Evolutionary conservation across 2,329 filamentous ascomycete species (phyloP), one percentile per base, ranked within the genome.

Genomic region (Penicillium olsonii): DNA sequence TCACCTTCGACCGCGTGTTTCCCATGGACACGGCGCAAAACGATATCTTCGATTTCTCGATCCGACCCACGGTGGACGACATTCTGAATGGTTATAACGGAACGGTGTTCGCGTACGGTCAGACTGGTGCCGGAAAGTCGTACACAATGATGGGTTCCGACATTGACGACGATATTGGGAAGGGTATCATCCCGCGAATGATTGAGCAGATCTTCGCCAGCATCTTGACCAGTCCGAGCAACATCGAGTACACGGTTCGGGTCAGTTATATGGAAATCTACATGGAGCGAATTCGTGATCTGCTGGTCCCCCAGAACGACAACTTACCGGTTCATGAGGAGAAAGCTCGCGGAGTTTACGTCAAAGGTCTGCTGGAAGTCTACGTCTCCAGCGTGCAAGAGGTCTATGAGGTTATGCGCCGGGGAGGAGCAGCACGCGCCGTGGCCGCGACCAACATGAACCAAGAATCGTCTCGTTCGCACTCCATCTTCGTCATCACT

Each of bases 261-360:
- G 92, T 97, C 67, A 96, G 91, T 73, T 97, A 97, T 75, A 96
- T 99, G 92, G 94, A 99, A 75, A 97, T 99, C 58, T 99, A 99
- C 78, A 99, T 97, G 94, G 94, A 99, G 77, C 85, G 88, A 62
- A 97, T 99, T 70, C 85, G 92, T 65, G 94, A 99, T 84, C 75
- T 99, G 65, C 78, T 99, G 56, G 85, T 87, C 19, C 94, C 94
- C 10, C 88, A 92, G 53, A 96, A 97, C 73, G 92, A 96, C 76
- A 97, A 97, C 68, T 78, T 99, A 44, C 92, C 92, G 0, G 87
- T 97, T n/a, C 94, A 97, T 75, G 94, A 99, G 67, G 94, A 97
- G 74, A 96, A 96, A 81, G 94, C 87, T 68, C 83, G 90, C 53
- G 94, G 94, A 46, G 92, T 97, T 1, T 97, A 97, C 66, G 94